A percentile compares a stretch with the other conserved stretches of the same genome.
Conservation (phyloP, 2,329 filamentous ascomycete genomes). For the Daldinia sp. region DNA sequence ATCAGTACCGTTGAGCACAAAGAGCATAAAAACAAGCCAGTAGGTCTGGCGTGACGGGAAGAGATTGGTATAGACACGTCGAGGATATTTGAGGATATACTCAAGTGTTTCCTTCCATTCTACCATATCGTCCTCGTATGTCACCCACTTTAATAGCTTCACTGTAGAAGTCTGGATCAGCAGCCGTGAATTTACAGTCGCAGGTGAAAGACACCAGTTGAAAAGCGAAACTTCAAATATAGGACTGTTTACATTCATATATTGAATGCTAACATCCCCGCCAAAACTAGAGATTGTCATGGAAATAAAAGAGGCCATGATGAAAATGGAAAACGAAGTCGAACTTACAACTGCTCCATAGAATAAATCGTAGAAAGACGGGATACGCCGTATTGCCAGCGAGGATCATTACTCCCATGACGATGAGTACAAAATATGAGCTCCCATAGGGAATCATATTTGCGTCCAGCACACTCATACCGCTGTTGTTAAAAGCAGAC, state of each 20-base stretch:
- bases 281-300: not conserved
- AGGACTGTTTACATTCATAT: not conserved
- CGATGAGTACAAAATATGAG: slow-evolving; percentile 63
- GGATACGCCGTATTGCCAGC: slow-evolving; percentile 76
- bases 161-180: slow-evolving; percentile 42
- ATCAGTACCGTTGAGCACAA: slow-evolving; percentile 71
- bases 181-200: not conserved
- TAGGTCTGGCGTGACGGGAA: slow-evolving; percentile 74
- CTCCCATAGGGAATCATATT: slow-evolving; percentile 73
- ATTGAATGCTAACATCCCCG: not conserved
- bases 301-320: not conserved
- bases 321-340: not conserved
- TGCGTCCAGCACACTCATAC: slow-evolving; percentile 74
- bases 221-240: not conserved
- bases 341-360: slow-evolving; percentile 62
- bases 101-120: slow-evolving; percentile 63
- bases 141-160: slow-evolving; percentile 56
- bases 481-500: slow-evolving; percentile 78
- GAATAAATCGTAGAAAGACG: slow-evolving; percentile 69
- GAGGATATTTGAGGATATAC: slow-evolving; percentile 67
- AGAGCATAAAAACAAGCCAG: slow-evolving; percentile 72
- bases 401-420: slow-evolving; percentile 69
- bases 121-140: slow-evolving; percentile 52
- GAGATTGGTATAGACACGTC: slow-evolving; percentile 71
- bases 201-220: not conserved